Evolutionary conservation across 2,329 filamentous ascomycete species (phyloP).

Genomic region (Trichoderma polysporum): DNA sequence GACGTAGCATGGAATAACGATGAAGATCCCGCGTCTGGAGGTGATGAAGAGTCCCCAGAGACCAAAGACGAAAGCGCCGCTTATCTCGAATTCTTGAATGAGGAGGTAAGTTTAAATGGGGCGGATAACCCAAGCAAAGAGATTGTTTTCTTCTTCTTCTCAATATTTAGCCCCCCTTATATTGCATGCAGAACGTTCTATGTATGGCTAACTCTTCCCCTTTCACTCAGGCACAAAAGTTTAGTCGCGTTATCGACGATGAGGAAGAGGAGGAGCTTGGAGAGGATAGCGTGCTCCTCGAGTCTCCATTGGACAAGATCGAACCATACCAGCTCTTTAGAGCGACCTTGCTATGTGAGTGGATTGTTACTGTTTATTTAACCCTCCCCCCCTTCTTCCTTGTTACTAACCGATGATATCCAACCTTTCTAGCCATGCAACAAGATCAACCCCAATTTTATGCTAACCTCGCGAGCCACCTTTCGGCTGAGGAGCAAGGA

Average conservation of each 20-base stretch:
- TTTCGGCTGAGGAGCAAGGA: slow-evolving; percentile 76
- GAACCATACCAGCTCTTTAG: slow-evolving; percentile 93
- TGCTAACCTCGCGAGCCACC: slow-evolving; percentile 71
- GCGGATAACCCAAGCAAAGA: background rate
- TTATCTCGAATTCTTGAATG: slow-evolving; percentile 93
- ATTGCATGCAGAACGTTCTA: background rate
- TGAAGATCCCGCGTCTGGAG: slow-evolving; percentile 60
- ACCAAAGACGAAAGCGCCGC: slow-evolving; percentile 87
- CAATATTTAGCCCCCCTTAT: background rate
- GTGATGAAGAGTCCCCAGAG: slow-evolving; percentile 63
- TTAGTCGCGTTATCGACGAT: slow-evolving; percentile 66
- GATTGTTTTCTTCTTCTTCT: no score
- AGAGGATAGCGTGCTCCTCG: slow-evolving; percentile 87
- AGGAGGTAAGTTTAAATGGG: slow-evolving; percentile 66
- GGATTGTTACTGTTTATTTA: background rate
- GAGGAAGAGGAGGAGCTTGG: slow-evolving; percentile 84
- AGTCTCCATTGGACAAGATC: slow-evolving; percentile 91
- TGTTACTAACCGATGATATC: slow-evolving; percentile 27
- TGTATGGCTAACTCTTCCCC: background rate
- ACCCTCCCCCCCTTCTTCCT: background rate
- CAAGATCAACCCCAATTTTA: slow-evolving; percentile 90
- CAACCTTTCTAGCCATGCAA: slow-evolving; percentile 69
- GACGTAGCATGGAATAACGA: slow-evolving; percentile 79
- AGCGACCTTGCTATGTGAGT: slow-evolving; percentile 76
- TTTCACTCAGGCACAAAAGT: slow-evolving; percentile 72